phyloP scores from a whole-genome alignment of 176 grass and related monocot genomes.

The Musa schizocarpa region DNA sequence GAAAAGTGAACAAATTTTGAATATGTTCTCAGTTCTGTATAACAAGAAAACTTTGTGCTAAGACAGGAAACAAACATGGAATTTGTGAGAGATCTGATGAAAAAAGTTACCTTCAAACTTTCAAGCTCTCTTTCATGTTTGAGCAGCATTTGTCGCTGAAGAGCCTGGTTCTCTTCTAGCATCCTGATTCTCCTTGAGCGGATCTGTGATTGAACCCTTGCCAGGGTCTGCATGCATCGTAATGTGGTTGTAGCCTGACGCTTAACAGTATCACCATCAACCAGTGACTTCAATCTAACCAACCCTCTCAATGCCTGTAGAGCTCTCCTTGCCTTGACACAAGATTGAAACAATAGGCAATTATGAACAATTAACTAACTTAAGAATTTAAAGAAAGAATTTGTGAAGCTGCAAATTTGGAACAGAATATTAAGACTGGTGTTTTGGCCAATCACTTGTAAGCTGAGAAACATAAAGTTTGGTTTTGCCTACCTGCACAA shows the following conservation, averaged over 20 bases:
- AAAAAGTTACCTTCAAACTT: conserved; percentile 60
- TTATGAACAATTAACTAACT: conserved; percentile 9
- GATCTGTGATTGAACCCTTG: conserved; percentile 85
- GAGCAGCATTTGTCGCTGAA: conserved; percentile 80
- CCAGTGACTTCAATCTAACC: conserved; percentile 81
- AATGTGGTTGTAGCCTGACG: conserved; percentile 86
- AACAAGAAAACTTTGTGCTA: neutral
- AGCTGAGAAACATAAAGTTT: neutral
- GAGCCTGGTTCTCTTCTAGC: conserved; percentile 90
- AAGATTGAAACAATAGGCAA: neutral
- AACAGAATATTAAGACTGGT: neutral
- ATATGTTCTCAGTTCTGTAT: neutral
- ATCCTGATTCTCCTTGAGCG: conserved; percentile 71
- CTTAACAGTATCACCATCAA: conserved; percentile 87
- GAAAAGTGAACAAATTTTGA: too few species aligned
- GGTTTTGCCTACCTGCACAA: neutral
- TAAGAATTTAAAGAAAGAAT: conserved; percentile 11
- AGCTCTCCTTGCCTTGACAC: conserved; percentile 77
- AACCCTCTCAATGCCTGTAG: conserved; percentile 73
- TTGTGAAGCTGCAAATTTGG: neutral
- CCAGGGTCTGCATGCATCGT: conserved; percentile 88
- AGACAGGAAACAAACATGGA: neutral
- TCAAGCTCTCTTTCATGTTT: conserved; percentile 71
- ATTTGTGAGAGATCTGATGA: neutral
- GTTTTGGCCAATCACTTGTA: neutral